Evolutionary conservation across 139 green algal genomes (phyloP).

Genomic region (Dunaliella sp.): DNA sequence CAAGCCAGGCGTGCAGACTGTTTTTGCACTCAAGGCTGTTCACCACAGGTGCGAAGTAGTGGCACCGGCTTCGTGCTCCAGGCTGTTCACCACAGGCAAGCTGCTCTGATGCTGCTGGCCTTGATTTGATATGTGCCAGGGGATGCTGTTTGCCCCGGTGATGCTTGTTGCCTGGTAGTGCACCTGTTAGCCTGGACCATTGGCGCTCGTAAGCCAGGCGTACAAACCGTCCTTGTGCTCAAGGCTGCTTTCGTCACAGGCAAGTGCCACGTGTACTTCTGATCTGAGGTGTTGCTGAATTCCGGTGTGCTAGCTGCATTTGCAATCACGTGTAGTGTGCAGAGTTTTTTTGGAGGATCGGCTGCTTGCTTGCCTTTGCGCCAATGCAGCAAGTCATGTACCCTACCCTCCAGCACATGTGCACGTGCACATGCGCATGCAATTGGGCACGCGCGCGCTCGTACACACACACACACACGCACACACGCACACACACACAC

Average conservation of each 20-base stretch:
- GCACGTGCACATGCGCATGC: too few species aligned
- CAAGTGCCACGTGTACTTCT: background rate
- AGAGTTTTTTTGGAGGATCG: too few species aligned
- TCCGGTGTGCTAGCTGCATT: background rate
- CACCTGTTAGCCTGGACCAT: background rate
- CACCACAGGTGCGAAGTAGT: conserved; percentile 6
- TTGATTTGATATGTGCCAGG: background rate
- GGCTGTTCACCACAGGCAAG: background rate
- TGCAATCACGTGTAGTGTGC: too few species aligned
- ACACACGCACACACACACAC: too few species aligned
- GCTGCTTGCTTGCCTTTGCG: too few species aligned
- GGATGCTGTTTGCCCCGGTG: background rate
- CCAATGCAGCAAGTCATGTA: too few species aligned
- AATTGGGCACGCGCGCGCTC: too few species aligned
- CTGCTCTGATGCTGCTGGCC: background rate
- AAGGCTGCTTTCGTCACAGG: background rate
- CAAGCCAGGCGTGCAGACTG: background rate
- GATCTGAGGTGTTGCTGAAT: background rate
- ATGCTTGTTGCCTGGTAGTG: background rate
- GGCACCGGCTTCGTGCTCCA: background rate
- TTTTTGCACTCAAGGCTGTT: conserved; percentile 11
- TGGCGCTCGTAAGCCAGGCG: background rate
- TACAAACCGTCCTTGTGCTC: conserved; percentile 7
- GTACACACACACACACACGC: too few species aligned
- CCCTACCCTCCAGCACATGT: too few species aligned